These are phyloP conservation scores for Russula griseocarnosa DNA, from an alignment of 768 basidiomycete species.

Conservation along the genomic window DNA sequence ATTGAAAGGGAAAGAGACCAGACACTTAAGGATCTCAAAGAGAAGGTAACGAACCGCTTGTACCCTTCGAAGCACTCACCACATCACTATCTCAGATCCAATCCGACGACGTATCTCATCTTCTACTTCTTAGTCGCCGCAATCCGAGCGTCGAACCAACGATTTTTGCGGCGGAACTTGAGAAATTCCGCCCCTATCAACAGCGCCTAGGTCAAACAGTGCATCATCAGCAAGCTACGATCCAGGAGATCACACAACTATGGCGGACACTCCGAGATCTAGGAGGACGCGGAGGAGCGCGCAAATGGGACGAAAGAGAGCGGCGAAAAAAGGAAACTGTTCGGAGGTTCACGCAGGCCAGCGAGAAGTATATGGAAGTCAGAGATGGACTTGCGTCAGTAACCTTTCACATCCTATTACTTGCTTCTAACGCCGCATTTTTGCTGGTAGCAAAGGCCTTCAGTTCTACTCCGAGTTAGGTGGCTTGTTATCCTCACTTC, in stretches of 20 bases:
- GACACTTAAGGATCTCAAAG: constrained; percentile 90
- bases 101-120: constrained; percentile 92
- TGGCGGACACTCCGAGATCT: constrained; percentile 73
- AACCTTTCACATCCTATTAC: constrained; percentile 6
- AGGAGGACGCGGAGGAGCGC: constrained; percentile 70
- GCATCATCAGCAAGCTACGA: constrained; percentile 63
- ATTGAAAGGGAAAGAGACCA: constrained; percentile 82
- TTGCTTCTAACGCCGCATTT: constrained; percentile 22
- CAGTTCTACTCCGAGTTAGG: constrained; percentile 84
- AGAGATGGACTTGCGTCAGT: constrained; percentile 79
- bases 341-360: constrained; percentile 64
- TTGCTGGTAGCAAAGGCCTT: constrained; percentile 65
- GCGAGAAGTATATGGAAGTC: constrained; percentile 84
- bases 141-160: constrained; percentile 79
- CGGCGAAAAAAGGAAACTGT: constrained; percentile 72
- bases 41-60: constrained; percentile 57
- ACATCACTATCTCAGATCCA: constrained; percentile 58
- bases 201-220: constrained; percentile 74
- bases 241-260: constrained; percentile 70
- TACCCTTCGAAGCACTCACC: background rate
- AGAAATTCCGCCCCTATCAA: constrained; percentile 93
- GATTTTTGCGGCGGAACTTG: constrained; percentile 88
- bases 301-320: constrained; percentile 80
- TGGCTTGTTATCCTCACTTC: constrained; percentile 56
- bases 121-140: constrained; percentile 85